These are phyloP conservation scores for Herpetospermum pedunculosum DNA, from an alignment of 306 rosid genomes.

Conservation along the genomic window DNA sequence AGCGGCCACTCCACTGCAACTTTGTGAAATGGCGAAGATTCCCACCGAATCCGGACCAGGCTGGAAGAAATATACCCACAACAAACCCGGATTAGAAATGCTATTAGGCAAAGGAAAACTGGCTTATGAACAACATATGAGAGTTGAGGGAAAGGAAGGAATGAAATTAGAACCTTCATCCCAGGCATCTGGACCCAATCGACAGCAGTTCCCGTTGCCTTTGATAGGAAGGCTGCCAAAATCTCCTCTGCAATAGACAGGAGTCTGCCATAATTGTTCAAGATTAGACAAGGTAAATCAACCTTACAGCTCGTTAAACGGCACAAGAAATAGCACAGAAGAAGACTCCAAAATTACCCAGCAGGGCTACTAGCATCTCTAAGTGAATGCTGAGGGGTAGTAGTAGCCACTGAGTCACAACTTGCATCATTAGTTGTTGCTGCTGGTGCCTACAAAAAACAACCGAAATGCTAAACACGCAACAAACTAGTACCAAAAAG, in stretches of 20 bases:
- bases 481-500: not conserved
- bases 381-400: constrained; percentile 65
- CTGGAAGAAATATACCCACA: constrained; percentile 19
- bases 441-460: constrained; percentile 49
- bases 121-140: not conserved
- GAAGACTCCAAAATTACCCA: constrained; percentile 47
- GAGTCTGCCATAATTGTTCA: constrained; percentile 43
- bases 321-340: not conserved
- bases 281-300: not conserved
- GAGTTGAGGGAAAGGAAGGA: too few relatives aligned
- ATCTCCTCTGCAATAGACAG: constrained; percentile 96
- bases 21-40: constrained; percentile 90
- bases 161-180: constrained; percentile 76
- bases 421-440: constrained; percentile 82
- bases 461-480: not conserved
- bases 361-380: constrained; percentile 96
- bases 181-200: constrained; percentile 99
- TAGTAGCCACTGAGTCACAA: constrained; percentile 77
- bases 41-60: constrained; percentile 99
- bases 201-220: constrained; percentile 99
- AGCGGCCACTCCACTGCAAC: constrained; percentile 99
- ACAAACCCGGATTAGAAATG: not conserved
- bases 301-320: not conserved
- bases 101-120: not conserved
- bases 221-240: constrained; percentile 99